Percentiles rank a stretch among this genome's conserved stretches.
phyloP scores from a whole-genome alignment of 1,284 basidiomycete genomes.

The Melampsora abietis-canadensis region DNA sequence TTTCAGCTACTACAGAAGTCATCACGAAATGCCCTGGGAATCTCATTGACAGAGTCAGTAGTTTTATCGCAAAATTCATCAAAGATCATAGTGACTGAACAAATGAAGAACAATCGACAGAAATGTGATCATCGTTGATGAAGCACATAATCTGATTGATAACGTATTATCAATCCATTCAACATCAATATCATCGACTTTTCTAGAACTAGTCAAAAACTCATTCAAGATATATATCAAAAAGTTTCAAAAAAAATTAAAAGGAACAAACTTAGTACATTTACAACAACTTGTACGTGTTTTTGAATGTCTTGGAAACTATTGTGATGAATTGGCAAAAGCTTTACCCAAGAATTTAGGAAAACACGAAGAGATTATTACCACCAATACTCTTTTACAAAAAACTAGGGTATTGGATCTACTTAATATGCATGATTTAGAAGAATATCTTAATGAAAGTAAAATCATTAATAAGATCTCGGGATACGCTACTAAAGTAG shows the following conservation, averaged over 20 bases:
- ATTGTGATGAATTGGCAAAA: conserved; percentile 58
- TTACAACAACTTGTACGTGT: conserved; percentile 74
- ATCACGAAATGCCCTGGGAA: conserved; percentile 80
- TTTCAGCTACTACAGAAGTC: conserved; percentile 67
- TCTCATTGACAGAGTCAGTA: conserved; percentile 66
- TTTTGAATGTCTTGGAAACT: conserved; percentile 65
- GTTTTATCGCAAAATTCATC: not conserved
- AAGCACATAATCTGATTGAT: conserved; percentile 75
- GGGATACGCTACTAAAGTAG: conserved; percentile 70
- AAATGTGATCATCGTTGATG: conserved; percentile 83
- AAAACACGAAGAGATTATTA: conserved; percentile 63
- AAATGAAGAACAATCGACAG: conserved; percentile 25
- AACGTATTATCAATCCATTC: conserved; percentile 84
- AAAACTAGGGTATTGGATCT: conserved; percentile 60
- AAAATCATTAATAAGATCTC: conserved; percentile 72
- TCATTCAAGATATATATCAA: conserved; percentile 76
- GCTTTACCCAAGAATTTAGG: conserved; percentile 49
- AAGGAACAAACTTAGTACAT: conserved; percentile 70
- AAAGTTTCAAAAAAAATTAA: conserved; percentile 73
- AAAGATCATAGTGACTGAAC: not conserved
- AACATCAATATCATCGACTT: conserved; percentile 63
- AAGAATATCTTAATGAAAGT: conserved; percentile 75
- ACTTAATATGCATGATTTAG: conserved; percentile 62
- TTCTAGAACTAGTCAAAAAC: conserved; percentile 64
- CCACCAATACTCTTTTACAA: conserved; percentile 63